Evolutionary conservation across 202 grass and related monocot genomes (phyloP).

Genomic region (Zoysia matrella): DNA sequence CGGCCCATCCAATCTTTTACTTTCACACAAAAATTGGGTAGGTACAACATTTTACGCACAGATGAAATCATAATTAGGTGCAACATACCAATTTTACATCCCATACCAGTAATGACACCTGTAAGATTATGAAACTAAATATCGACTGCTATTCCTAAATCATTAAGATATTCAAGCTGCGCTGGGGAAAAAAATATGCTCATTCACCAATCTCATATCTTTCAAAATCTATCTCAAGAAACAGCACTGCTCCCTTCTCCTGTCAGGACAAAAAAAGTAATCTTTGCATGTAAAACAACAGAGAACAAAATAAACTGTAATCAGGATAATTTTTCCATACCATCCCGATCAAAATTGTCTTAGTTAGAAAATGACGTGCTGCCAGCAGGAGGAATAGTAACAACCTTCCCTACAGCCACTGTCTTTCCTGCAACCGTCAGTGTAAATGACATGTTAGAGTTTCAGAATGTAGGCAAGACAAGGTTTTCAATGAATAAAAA

Average conservation of each 20-base stretch:
- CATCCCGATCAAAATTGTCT: slow-evolving; percentile 62
- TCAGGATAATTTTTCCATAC: neutral
- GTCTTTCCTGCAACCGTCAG: slow-evolving; percentile 76
- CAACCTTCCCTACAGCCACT: slow-evolving; percentile 89
- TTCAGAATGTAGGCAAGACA: neutral
- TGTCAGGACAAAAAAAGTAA: neutral
- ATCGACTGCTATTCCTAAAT: slow-evolving; percentile 34
- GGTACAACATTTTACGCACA: slow-evolving; percentile 4
- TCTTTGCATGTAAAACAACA: neutral
- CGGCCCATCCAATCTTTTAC: neutral
- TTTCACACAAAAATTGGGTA: neutral
- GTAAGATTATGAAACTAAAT: slow-evolving; percentile 47
- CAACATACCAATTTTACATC: slow-evolving; percentile 33
- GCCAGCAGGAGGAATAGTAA: slow-evolving; percentile 62
- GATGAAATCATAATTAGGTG: slow-evolving; percentile 2
- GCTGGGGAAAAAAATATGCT: slow-evolving; percentile 26
- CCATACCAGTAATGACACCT: slow-evolving; percentile 43
- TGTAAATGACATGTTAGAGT: neutral
- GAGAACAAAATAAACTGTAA: neutral
- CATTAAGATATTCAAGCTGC: slow-evolving; percentile 29
- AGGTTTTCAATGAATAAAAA: neutral
- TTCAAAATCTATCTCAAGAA: slow-evolving; percentile 1
- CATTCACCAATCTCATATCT: slow-evolving; percentile 37
- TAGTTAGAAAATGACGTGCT: slow-evolving; percentile 55
- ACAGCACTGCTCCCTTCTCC: neutral